phyloP scores from a whole-genome alignment of 148 eudicot species.

The Diospyros lotus region DNA sequence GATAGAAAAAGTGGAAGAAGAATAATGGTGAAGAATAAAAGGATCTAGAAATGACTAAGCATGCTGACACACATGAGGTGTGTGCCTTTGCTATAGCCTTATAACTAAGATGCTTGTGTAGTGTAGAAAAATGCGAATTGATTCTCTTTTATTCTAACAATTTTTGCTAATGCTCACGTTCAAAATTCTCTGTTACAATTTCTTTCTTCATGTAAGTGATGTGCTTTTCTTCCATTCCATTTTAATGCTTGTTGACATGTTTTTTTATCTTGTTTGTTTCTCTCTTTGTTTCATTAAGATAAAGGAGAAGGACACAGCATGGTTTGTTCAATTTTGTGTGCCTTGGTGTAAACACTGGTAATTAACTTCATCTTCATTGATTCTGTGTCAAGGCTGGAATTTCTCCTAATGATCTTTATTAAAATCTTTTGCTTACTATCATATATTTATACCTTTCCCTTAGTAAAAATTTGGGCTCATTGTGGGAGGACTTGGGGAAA shows the following conservation, averaged over 20 bases:
- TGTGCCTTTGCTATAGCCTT: too few relatives aligned
- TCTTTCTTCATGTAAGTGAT: not conserved
- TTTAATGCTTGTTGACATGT: not conserved
- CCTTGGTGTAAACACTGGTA: constrained; percentile 99
- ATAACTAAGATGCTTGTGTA: too few relatives aligned
- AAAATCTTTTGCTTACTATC: not conserved
- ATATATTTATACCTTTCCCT: constrained; percentile 10
- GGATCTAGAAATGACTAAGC: too few relatives aligned
- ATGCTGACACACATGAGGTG: too few relatives aligned
- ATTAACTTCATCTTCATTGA: constrained; percentile 9
- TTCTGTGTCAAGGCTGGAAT: not conserved
- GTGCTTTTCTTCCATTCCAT: not conserved
- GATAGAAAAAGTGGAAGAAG: too few relatives aligned
- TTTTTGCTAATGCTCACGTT: too few relatives aligned
- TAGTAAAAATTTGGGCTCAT: constrained; percentile 83
- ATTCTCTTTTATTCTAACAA: too few relatives aligned
- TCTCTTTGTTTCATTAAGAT: constrained; percentile 34
- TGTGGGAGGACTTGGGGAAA: constrained; percentile 95
- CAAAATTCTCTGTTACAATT: not conserved
- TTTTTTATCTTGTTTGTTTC: not conserved
- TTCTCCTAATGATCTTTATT: not conserved
- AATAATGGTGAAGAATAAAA: too few relatives aligned
- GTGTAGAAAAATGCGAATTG: too few relatives aligned
- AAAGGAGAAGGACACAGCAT: constrained; percentile 93
- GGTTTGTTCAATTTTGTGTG: constrained; percentile 90